Base-by-base conservation (phyloP, 1,284 basidiomycete genomes). In the Irpex sp. region DNA sequence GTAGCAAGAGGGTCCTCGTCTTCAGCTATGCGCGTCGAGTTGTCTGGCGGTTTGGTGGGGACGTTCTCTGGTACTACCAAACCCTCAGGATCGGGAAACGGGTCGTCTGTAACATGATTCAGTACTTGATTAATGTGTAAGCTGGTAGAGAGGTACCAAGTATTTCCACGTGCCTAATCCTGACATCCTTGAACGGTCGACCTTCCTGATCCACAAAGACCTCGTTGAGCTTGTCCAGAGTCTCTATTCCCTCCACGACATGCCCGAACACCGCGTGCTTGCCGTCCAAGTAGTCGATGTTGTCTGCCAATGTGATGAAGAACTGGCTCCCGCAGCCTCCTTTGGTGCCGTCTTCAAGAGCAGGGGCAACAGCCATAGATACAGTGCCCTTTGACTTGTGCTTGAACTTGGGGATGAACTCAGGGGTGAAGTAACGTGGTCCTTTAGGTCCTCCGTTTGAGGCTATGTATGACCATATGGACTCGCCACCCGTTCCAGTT, bases 241-340 rank as follows among this genome's bases (percentile, higher is more conserved):
- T 94, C 28, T 98, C 96, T 19, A 93, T 73, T 0, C 96, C 96
- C 73, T 99, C 96, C 5, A 98, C 93, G 10, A 98, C 93, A 69
- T 90, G 90, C 9, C 96, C 96, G 73, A 99, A 98, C 1, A 95
- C 93, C 0, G 93, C 91, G 71, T 98, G 96, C 72, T 94, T 96
- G 59, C 93, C 93, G 69, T 99, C 96, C 42, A 99, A 83, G 71
- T 98, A 98, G 66, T 96, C 93, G 69, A 98, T 92, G 63, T 88
- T 87, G 68, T 96, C 92, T 18, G 83, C 88, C 1, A 99, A 81
- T 0, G 96, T 98, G 68, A 99, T 85, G 77, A 98, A 98, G 80
- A 98, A 99, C 72, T 98, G 96, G 68, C 90, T 93, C 3, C 93
- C 96, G 66, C 93, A 95, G 5, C 94, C 93, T 6, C 93, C 88